Base-by-base conservation (phyloP, 2,329 filamentous ascomycete genomes). In the Fusarium sp. region DNA sequence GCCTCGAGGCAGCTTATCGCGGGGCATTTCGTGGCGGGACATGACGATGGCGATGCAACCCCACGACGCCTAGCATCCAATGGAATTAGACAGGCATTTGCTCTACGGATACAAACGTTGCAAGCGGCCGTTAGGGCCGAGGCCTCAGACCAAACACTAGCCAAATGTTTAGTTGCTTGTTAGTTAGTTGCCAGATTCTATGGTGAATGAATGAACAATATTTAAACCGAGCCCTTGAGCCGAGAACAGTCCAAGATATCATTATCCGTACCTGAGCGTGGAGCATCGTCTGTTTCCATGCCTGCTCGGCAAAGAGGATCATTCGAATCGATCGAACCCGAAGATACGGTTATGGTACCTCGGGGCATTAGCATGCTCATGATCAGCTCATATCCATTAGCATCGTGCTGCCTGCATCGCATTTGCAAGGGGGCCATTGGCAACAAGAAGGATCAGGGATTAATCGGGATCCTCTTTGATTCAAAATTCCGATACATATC, bases 1-100 rank as follows among this genome's bases (percentile, higher is more conserved):
- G 57, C 45, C 61, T 75, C 58, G 54, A 62, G 47, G 48, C 58
- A 66, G 45, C 47, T 68, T 65, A 72, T 72, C 72, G 72, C 68
- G 72, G 72, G 72, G 72, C 68, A 69, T 50, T 74, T 60, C 11
- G 38, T 70, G 45, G 57, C 44, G 39, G 56, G 57, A 44, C 42
- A 73, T 66, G 63, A 62, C 64, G 69, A 69, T 60, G 68, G 52
- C 42, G 54, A 66, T 69, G 72, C 56, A 62, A 74, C 72, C 59
- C 63, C 67, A 51, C 55, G 39, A 72, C 30, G 48, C 51, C 48
- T 18, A 41, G 15, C 56, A 66, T 44, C 67, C 72, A 75, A 68
- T 68, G 22, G 41, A 71, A 66, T 61, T 55, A 51, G 62, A 60
- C 42, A 55, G 41, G 32, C 32, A 22, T 44, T n/a, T 57, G n/a